Evolutionary conservation across 768 basidiomycete genomes (phyloP).

Genomic region (Boletus rex-veris): DNA sequence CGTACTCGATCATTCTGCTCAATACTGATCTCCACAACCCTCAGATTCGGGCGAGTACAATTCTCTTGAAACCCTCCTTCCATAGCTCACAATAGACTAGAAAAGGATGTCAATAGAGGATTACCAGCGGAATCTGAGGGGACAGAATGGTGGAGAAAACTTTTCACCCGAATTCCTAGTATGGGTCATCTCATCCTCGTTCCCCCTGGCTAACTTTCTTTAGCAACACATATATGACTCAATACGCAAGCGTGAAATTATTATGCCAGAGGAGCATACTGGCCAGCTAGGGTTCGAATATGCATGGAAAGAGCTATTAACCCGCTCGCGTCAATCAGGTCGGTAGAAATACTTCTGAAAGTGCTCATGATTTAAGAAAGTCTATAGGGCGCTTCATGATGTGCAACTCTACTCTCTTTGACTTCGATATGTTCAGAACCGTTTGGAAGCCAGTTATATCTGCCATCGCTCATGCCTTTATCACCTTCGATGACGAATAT

Average conservation of each 20-base stretch:
- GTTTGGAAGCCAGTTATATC: slow-evolving; percentile 92
- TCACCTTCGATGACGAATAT: slow-evolving; percentile 94
- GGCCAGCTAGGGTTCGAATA: slow-evolving; percentile 97
- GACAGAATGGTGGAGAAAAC: slow-evolving; percentile 82
- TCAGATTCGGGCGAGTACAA: slow-evolving; percentile 69
- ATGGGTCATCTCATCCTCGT: slow-evolving; percentile 18
- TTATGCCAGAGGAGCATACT: slow-evolving; percentile 97
- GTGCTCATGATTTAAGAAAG: slow-evolving; percentile 36
- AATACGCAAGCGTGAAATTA: slow-evolving; percentile 89
- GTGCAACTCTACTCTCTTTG: slow-evolving; percentile 78
- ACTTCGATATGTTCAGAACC: slow-evolving; percentile 90
- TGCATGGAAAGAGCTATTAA: slow-evolving; percentile 94
- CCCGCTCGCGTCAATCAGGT: slow-evolving; percentile 81
- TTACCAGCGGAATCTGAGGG: slow-evolving; percentile 86
- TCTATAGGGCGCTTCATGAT: slow-evolving; percentile 52
- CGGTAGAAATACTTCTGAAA: slow-evolving; percentile 18
- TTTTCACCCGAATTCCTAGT: slow-evolving; percentile 88
- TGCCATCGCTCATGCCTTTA: slow-evolving; percentile 94
- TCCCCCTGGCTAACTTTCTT: slow-evolving; percentile 10
- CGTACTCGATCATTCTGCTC: slow-evolving; percentile 96
- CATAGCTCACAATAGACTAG: slow-evolving; percentile 36
- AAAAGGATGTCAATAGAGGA: slow-evolving; percentile 98
- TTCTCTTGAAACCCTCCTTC: not conserved
- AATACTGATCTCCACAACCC: slow-evolving; percentile 98
- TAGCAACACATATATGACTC: slow-evolving; percentile 91